These are phyloP conservation scores for Crithidia brevicula DNA, from an alignment of 208 protist genomes.

Conservation along the genomic window DNA sequence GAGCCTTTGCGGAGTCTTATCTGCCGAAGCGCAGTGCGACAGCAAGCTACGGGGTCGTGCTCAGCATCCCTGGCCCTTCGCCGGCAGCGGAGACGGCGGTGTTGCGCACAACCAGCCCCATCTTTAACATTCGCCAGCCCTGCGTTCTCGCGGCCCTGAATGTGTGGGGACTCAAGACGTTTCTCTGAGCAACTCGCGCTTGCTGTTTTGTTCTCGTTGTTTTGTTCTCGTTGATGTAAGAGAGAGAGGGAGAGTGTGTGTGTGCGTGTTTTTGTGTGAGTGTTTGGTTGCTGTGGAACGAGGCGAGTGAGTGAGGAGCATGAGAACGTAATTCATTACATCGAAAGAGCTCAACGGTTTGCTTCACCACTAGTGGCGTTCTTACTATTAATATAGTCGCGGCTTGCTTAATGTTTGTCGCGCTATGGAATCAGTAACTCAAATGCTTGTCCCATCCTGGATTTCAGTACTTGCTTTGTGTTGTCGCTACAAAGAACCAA, in stretches of 20 bases:
- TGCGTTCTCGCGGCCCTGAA: conserved; percentile 50
- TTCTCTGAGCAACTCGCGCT: conserved; percentile 28
- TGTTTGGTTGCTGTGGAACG: neutral
- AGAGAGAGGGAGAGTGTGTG: too few species aligned
- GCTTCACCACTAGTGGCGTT: too few species aligned
- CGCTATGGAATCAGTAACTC: too few species aligned
- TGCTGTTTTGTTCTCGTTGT: neutral
- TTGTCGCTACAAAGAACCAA: too few species aligned
- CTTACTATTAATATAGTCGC: too few species aligned
- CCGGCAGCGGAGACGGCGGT: conserved; percentile 33
- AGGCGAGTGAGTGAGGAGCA: too few species aligned
- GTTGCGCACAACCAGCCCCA: conserved; percentile 63
- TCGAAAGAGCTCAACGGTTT: too few species aligned
- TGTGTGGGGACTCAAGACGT: conserved; percentile 49
- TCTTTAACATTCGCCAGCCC: conserved; percentile 78
- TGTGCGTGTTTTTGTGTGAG: neutral
- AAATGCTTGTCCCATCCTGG: too few species aligned
- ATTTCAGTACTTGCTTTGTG: too few species aligned
- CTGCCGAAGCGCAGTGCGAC: conserved; percentile 34
- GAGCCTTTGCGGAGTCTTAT: conserved; percentile 48
- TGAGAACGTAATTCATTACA: too few species aligned
- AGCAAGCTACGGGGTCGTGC: conserved; percentile 54
- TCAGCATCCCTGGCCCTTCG: conserved; percentile 21
- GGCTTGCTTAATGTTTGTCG: too few species aligned
- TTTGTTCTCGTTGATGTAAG: too few species aligned